Evolutionary conservation across 192 early-diverging fungal species (phyloP).

Genomic region (Entomortierella beljakovae): DNA sequence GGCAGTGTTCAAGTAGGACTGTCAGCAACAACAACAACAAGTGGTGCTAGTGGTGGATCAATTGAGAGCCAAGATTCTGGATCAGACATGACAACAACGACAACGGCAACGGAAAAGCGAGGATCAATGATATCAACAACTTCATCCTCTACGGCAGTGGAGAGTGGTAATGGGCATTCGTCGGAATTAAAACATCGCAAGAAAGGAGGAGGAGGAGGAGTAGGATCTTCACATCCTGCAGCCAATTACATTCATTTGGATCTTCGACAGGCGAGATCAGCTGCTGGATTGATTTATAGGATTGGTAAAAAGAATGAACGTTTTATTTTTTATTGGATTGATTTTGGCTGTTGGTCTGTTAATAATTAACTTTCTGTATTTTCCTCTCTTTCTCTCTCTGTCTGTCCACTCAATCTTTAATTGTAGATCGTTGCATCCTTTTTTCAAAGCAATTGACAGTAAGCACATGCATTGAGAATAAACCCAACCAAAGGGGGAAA

Average conservation of each 20-base stretch:
- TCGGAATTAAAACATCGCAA: conserved; percentile 17
- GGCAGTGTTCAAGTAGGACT: conserved; percentile 1
- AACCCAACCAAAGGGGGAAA: not conserved
- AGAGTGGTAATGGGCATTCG: not conserved
- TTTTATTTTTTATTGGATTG: too few relatives aligned
- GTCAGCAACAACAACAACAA: not conserved
- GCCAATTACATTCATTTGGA: conserved; percentile 18
- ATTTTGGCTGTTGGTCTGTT: not conserved
- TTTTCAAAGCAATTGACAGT: conserved; percentile 63
- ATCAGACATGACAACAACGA: conserved; percentile 1
- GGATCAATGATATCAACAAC: not conserved
- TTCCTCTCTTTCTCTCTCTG: not conserved
- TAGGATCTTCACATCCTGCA: conserved; percentile 2
- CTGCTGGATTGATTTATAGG: conserved; percentile 38
- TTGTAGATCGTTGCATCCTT: conserved; percentile 58
- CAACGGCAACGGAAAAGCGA: not conserved
- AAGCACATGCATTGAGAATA: conserved; percentile 1
- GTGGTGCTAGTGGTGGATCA: not conserved
- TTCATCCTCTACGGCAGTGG: not conserved
- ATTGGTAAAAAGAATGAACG: conserved; percentile 29
- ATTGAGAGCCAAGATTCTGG: conserved; percentile 17
- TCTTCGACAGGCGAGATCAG: conserved; percentile 32
- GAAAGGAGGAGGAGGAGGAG: conserved; percentile 14
- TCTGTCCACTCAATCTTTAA: not conserved
- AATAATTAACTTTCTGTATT: not conserved